Base-by-base conservation (phyloP, 2,329 filamentous ascomycete species). In the Beauveria scarabaeidicola region DNA sequence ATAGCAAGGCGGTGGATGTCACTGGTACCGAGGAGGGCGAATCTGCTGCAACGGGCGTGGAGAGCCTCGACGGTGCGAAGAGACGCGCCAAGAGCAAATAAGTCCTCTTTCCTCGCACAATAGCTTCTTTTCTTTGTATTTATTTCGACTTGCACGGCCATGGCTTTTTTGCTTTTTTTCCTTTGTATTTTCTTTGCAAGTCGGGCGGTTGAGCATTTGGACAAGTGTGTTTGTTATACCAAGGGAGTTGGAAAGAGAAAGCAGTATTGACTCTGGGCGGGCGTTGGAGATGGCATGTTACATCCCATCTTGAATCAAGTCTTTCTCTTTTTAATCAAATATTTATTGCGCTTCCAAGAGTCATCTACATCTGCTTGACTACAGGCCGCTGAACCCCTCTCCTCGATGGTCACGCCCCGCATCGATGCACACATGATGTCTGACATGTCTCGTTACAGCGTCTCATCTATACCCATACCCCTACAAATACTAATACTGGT, bases 11-110 rank as follows among this genome's bases (percentile, higher is more conserved):
- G 10, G 64, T 62, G 19, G 17, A 29, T 21, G 41, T 52, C 2
- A 9, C 13, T 21, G 57, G 29, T 17, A 32, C 13, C 5, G 46
- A 3, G 7, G 57, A 59, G 2, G 23, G 19, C 6, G 11, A 40
- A n/a, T 41, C 47, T 5, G 23, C 56, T 2, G 32, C 48, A 2
- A 38, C 57, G 13, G 57, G 57, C 19, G 29, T 52, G 17, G 65
- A 69, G 7, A 65, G 64, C 2, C 65, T 63, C 8, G 64, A 64
- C 13, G 62, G 62, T 8, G 64, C 69, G 21, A 70, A 68, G 63
- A 63, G 69, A 38, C 63, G 63, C 11, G 59, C 50, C 10, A 69
- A 67, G 58, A 62, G 60, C 11, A 67, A 68, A 58, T 70, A 59
- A 60, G 19, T 9, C 13, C 3, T 23, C 40, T 19, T 32, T 41